phyloP scores from a whole-genome alignment of 2,329 filamentous ascomycete species.

The Tolypocladium tropicale region DNA sequence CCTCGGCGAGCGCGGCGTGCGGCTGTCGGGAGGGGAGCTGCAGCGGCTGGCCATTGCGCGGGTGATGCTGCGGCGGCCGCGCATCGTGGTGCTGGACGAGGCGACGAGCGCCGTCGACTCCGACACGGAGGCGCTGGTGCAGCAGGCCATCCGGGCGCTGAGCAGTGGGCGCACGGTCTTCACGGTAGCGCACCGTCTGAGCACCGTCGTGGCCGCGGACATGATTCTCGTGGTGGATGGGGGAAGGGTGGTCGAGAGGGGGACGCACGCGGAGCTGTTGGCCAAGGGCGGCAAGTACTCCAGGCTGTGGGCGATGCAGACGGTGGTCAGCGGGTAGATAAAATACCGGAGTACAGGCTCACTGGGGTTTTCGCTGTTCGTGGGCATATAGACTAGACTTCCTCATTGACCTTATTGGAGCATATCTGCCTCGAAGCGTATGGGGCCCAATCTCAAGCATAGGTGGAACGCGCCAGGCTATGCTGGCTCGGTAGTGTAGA shows the following conservation, averaged over 20 bases:
- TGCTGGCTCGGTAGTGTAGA: no score
- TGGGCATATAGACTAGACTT: no score
- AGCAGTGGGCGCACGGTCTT: conserved; percentile 41
- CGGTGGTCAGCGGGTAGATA: neutral
- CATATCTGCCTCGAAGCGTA: no score
- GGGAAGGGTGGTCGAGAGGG: conserved; percentile 41
- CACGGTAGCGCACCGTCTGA: conserved; percentile 35
- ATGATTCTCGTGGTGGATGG: conserved; percentile 43
- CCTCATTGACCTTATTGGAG: no score
- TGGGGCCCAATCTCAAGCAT: no score
- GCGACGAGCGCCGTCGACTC: conserved; percentile 39
- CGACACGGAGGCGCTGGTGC: conserved; percentile 33
- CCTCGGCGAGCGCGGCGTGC: conserved; percentile 38
- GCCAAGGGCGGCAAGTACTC: conserved; percentile 36
- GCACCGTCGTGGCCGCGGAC: conserved; percentile 34
- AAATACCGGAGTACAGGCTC: no score
- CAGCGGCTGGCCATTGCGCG: conserved; percentile 39
- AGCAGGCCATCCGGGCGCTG: conserved; percentile 33
- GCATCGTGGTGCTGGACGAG: conserved; percentile 32
- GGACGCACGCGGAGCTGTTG: conserved; percentile 38
- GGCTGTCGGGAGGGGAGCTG: conserved; percentile 38
- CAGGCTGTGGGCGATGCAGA: conserved; percentile 40
- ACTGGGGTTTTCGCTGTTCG: no score
- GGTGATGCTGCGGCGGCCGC: conserved; percentile 16
- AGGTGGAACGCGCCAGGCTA: no score